phyloP scores from a whole-genome alignment of 106 monocot species.

The Triglochin maritima region DNA sequence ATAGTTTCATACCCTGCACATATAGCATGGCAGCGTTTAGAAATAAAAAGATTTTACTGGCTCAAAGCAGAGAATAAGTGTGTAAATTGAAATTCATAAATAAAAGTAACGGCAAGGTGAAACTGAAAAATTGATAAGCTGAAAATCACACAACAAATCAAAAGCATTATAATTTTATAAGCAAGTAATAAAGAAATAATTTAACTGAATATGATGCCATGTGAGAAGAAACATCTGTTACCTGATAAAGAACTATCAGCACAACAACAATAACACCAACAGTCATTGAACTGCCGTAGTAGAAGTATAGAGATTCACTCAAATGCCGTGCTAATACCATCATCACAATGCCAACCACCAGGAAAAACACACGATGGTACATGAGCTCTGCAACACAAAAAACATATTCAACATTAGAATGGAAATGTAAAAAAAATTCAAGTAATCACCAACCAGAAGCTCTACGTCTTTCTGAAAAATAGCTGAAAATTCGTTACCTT shows the following conservation, averaged over 20 bases:
- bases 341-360: conserved; percentile 54
- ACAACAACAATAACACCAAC: conserved; percentile 72
- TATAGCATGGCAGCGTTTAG: neutral
- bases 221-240: neutral
- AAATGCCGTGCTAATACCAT: conserved; percentile 50
- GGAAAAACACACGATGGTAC: conserved; percentile 47
- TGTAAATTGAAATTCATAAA: neutral
- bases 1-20: conserved; percentile 65
- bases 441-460: neutral
- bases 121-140: neutral
- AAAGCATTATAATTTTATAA: neutral
- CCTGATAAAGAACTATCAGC: conserved; percentile 86
- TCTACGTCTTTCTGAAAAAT: neutral
- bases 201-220: neutral
- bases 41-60: too few relatives aligned
- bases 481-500: conserved; percentile 27
- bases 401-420: neutral
- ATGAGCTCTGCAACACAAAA: conserved; percentile 46
- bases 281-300: conserved; percentile 84
- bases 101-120: neutral
- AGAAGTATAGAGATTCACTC: conserved; percentile 74
- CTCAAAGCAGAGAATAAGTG: too few relatives aligned
- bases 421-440: neutral
- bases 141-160: neutral
- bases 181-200: neutral